Base-by-base conservation (phyloP, 192 early-diverging fungal genomes). In the Glomus cerebriforme region DNA sequence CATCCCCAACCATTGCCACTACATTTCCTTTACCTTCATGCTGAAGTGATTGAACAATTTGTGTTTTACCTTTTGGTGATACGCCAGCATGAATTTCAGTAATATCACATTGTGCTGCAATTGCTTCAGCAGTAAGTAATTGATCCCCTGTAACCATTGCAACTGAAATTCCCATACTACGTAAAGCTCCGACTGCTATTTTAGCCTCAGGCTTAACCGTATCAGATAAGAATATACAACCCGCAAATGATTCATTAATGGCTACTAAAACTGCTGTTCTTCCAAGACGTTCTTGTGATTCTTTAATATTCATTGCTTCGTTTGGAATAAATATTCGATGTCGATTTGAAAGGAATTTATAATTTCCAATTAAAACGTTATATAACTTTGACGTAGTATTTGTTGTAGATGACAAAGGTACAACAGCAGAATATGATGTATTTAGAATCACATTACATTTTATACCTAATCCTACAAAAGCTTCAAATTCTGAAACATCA, bases 121-220 rank as follows among this genome's bases (percentile, higher is more conserved):
- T 94, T 0, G 89, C 90, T 58, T 87, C 85, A 0, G 98, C 96
- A 1, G 96, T 96, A 70, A 92, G 71, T 70, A 88, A 89, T 81
- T 97, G 95, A 79, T 98, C 98, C 35, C 96, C 98, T 0, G 98
- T 99, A 3, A 98, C 91, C 95, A 99, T 97, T 9, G 91, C 89
- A 35, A 93, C 92, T 59, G 90, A 85, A 63, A 95, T 87, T 15
- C 93, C 93, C 93, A 97, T 91, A 15, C 73, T 45, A 65, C 91
- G 85, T 64, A 99, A 86, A 12, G 91, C 90, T 8, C 87, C 87
- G 1, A 99, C 88, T 1, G 92, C 88, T 8, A 87, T 82, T 17
- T 85, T 85, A 6, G 96, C 85, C 79, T 96, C 95, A 3, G 95
- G 92, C 27, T 94, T 94, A 76, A 97, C 79, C 5, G 83, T 86